phyloP scores from a whole-genome alignment of 2,329 filamentous ascomycete genomes.

The Mollisia scopiformis region DNA sequence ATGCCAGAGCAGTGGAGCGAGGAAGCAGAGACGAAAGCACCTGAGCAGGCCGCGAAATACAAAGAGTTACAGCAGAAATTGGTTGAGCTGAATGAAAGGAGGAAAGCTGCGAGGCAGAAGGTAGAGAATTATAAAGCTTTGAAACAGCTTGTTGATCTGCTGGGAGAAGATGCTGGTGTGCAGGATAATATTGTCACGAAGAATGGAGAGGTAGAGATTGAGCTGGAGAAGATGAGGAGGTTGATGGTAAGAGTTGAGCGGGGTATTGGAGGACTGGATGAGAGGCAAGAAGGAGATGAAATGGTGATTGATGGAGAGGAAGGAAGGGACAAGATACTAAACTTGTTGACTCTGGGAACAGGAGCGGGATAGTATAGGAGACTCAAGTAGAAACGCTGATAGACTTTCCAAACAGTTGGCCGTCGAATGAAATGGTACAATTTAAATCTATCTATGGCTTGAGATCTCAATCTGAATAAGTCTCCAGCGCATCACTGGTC shows the following conservation, averaged over 20 bases:
- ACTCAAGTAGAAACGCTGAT: no score
- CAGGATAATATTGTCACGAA: constrained; percentile 70
- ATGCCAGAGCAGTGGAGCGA: constrained; percentile 34
- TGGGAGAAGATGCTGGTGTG: constrained; percentile 47
- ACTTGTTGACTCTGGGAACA: not conserved
- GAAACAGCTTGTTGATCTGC: constrained; percentile 53
- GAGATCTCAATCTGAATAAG: no score
- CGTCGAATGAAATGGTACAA: no score
- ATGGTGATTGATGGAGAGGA: constrained; percentile 30
- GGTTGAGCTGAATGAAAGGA: constrained; percentile 50
- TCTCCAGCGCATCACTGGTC: no score
- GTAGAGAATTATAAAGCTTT: constrained; percentile 54
- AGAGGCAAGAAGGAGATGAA: constrained; percentile 14
- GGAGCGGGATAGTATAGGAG: no score
- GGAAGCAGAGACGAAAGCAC: constrained; percentile 39
- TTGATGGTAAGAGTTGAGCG: constrained; percentile 62
- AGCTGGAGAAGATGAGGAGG: constrained; percentile 68
- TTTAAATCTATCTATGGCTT: no score
- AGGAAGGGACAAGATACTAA: not conserved
- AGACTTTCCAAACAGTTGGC: no score
- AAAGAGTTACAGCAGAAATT: constrained; percentile 52
- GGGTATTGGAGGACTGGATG: constrained; percentile 44
- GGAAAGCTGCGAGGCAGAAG: constrained; percentile 43
- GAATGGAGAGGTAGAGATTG: constrained; percentile 65
- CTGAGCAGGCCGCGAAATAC: constrained; percentile 53